Evolutionary conservation across 2,329 filamentous ascomycete species (phyloP), one percentile per base, ranked within the genome.

Genomic region (Talaromyces rugulosus): DNA sequence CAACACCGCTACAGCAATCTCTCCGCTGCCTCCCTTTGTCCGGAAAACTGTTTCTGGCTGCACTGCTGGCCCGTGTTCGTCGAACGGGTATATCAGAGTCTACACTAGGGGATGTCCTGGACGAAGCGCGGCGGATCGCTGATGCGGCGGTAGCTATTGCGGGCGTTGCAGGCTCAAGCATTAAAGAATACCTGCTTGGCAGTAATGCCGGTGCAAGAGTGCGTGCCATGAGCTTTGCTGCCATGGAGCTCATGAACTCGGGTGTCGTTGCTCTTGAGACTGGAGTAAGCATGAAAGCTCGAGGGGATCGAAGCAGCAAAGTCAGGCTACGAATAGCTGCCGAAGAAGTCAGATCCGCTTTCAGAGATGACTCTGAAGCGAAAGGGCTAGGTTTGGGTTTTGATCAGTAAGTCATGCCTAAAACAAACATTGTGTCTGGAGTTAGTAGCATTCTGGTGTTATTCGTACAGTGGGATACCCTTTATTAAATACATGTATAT

Each of bases 1-100:
- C 90, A 4, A 96, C 91, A 61, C 95, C 95, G 1, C 81, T 97
- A 62, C 94, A 97, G 72, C 91, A 95, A 73, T 92, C 92, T 71
- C 84, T 99, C 40, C 89, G 92, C 56, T 85, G 87, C 18, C 84
- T 98, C 27, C 91, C 95, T 0, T 83, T 97, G 50, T 85, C 88
- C 30, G 88, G 89, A 12, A 97, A 97, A 72, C 81, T 98, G 40
- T 87, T 98, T 67, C 86, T 99, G 58, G 88, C 91, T 1, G 92
- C 92, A 6, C 80, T 99, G 16, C 77, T 97, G 42, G 85, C 91
- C 31, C 85, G 92, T 30, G 88, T 91, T 40, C 87, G 93, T 63
- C 84, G 94, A 59, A 95, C 90, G 1, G 95, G 95, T 4, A 83
- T 97, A 57, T 87, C 87, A 1, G 95, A 99, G 78, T 93, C 91